Base-by-base conservation (phyloP, 148 eudicot species). In the Dianthus caryophyllus region DNA sequence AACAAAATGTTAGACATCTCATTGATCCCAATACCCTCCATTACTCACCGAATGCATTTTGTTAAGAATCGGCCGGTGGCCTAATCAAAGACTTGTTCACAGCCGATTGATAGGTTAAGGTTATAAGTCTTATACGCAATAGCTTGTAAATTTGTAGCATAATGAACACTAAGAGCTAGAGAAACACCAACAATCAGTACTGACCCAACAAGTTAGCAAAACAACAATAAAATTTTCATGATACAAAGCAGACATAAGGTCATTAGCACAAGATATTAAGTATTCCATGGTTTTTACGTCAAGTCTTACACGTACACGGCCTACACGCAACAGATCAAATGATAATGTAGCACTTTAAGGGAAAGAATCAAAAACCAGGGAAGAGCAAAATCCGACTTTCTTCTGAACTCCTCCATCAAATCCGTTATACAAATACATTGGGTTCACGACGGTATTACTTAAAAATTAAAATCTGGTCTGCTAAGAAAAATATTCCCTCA, bases 1-100 rank as follows among this genome's bases (percentile, higher is more conserved):
- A 29, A 72, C 49, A 22, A 31, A 22, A 31, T 17, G 41, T 65
- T 46, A 55, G 52, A 52, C 52, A 36, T 48, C 38, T 7, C 38
- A 33, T n/a, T n/a, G 7, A 33, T 33, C 50, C 39, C 65, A 41
- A 26, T 26, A 14, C 39, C 15, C 33, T 50, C 15, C 33, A 66
- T 22, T 26, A 17, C 22, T 21, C 9, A 61, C 22, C 11, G 3
- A 25, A 14, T 21, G 30, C 59, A 70, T 24, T 24, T 26, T 48
- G 26, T 26, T 57, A 57, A 29, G 16, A 15, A 27, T 29, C 14
- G 0, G 29, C 16, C 14, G 0, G 29, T 27, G 30, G 21, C 61
- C 38, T 0, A 9, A 5, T 31, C 31, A 54, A 54, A 17, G 22
- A 54, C 31, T 56, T 20, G 61, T 44, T 7, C 52, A 44, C 13